Evolutionary conservation across 2,329 filamentous ascomycete species (phyloP).

Genomic region (Pseudogymnoascus sp.): DNA sequence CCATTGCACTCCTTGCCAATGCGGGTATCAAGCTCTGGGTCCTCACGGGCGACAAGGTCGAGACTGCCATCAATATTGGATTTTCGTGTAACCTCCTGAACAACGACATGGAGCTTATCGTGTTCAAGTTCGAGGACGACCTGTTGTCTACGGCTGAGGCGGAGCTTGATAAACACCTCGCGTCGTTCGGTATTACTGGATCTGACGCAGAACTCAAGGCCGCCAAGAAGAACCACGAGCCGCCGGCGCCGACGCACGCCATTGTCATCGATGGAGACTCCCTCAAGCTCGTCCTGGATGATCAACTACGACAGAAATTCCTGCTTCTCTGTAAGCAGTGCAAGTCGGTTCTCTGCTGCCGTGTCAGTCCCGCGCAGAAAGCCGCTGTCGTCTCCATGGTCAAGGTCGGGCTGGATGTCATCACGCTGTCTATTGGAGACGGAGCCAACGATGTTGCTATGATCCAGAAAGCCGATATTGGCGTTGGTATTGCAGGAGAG

Average conservation of each 20-base stretch:
- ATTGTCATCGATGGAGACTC: conserved; percentile 94
- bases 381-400: conserved; percentile 95
- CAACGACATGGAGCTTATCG: conserved; percentile 95
- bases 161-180: conserved; percentile 68
- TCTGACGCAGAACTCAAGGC: conserved; percentile 75
- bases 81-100: conserved; percentile 97
- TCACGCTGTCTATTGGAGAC: conserved; percentile 89
- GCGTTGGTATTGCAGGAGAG: conserved; percentile 88
- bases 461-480: conserved; percentile 94
- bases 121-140: conserved; percentile 78
- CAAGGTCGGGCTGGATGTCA: conserved; percentile 87
- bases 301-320: conserved; percentile 82
- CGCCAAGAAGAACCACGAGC: conserved; percentile 76
- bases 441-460: conserved; percentile 95
- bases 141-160: conserved; percentile 50
- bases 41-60: conserved; percentile 94
- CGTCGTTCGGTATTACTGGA: conserved; percentile 70
- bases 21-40: conserved; percentile 99
- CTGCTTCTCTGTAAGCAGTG: conserved; percentile 93
- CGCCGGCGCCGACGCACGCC: conserved; percentile 81
- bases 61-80: conserved; percentile 98
- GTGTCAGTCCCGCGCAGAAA: conserved; percentile 95
- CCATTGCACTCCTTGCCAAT: conserved; percentile 81
- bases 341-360: conserved; percentile 91
- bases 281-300: conserved; percentile 77